These are phyloP conservation scores for Colletotrichum musicola DNA, from an alignment of 2,329 filamentous ascomycete species.

Conservation along the genomic window DNA sequence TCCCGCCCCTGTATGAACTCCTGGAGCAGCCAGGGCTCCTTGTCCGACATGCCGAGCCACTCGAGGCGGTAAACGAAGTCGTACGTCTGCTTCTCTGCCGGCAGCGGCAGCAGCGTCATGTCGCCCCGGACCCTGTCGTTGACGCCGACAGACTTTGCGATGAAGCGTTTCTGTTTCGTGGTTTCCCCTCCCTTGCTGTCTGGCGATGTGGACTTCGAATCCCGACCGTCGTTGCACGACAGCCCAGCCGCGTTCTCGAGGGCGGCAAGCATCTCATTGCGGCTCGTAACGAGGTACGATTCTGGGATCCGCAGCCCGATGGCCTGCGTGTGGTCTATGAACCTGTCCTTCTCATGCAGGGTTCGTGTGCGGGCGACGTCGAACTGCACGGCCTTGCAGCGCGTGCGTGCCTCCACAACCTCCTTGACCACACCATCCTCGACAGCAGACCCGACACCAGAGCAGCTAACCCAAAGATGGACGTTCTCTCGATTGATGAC, in stretches of 20 bases:
- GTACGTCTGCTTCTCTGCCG: slow-evolving; percentile 64
- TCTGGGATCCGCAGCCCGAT: slow-evolving; percentile 68
- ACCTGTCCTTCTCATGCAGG: slow-evolving; percentile 75
- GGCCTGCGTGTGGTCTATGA: slow-evolving; percentile 68
- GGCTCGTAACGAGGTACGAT: slow-evolving; percentile 65
- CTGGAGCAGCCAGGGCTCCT: slow-evolving; percentile 75
- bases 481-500: slow-evolving; percentile 72
- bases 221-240: slow-evolving; percentile 9
- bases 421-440: slow-evolving; percentile 77
- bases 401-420: slow-evolving; percentile 67
- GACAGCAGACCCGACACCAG: slow-evolving; percentile 73
- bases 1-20: slow-evolving; percentile 73
- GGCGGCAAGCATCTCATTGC: slow-evolving; percentile 64
- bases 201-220: background rate
- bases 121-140: slow-evolving; percentile 70
- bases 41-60: slow-evolving; percentile 60
- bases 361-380: slow-evolving; percentile 65
- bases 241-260: slow-evolving; percentile 52
- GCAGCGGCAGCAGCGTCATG: slow-evolving; percentile 74
- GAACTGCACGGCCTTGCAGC: slow-evolving; percentile 75
- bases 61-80: slow-evolving; percentile 65
- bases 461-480: slow-evolving; percentile 81
- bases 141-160: slow-evolving; percentile 75
- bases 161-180: slow-evolving; percentile 59
- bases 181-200: slow-evolving; percentile 26